These are phyloP conservation scores for Diaporthe velutina DNA, from an alignment of 2,329 filamentous ascomycete genomes.

Conservation along the genomic window DNA sequence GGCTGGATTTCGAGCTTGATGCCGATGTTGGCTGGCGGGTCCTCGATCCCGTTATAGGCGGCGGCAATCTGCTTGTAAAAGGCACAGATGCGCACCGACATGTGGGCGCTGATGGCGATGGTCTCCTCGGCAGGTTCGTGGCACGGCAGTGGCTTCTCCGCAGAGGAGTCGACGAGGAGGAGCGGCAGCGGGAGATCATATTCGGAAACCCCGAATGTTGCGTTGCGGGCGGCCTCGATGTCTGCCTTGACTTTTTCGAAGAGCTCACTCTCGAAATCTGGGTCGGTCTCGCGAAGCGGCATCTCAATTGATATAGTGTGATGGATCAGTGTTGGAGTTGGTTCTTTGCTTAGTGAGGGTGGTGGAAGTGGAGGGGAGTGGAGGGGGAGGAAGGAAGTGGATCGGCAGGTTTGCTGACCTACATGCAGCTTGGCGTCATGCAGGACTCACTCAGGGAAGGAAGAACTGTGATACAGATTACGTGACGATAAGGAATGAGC, in stretches of 20 bases:
- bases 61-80: constrained; percentile 7
- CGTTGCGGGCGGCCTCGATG: not conserved
- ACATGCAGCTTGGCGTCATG: too few species aligned
- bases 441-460: too few species aligned
- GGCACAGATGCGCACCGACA: not conserved
- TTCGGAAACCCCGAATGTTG: not conserved
- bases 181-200: constrained; percentile 5
- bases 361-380: too few species aligned
- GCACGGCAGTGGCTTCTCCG: not conserved
- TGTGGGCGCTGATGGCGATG: not conserved
- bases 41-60: too few species aligned
- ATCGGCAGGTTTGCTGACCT: too few species aligned
- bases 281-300: constrained; percentile 3
- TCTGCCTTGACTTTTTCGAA: not conserved
- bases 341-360: too few species aligned
- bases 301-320: constrained; percentile 5
- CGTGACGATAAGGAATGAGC: too few species aligned
- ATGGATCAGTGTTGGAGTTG: too few species aligned
- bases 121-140: not conserved
- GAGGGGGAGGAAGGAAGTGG: too few species aligned
- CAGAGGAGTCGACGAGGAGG: not conserved
- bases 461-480: too few species aligned
- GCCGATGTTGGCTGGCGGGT: not conserved
- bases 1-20: constrained; percentile 2
- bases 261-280: constrained; percentile 6